These are phyloP conservation scores for Colletotrichum magnum DNA, from an alignment of 2,329 filamentous ascomycete genomes.

Conservation along the genomic window DNA sequence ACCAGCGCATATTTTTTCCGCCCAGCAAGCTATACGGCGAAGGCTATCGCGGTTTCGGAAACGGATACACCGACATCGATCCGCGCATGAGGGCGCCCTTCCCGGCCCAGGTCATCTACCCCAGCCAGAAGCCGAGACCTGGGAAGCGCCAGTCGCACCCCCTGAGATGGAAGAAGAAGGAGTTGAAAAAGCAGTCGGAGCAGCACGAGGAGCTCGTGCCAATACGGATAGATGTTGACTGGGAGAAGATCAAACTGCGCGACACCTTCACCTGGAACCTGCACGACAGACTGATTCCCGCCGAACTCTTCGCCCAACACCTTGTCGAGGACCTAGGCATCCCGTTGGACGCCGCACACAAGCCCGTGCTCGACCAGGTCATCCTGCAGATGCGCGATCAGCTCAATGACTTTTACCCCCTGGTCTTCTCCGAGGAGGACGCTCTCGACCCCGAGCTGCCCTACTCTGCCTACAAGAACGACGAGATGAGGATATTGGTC, in stretches of 20 bases:
- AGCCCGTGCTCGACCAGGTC: conserved; percentile 74
- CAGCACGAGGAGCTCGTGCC: conserved; percentile 93
- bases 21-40: conserved; percentile 73
- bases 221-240: conserved; percentile 91
- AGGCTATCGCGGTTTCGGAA: conserved; percentile 92
- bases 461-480: conserved; percentile 96
- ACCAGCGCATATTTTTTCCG: conserved; percentile 68
- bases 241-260: conserved; percentile 94
- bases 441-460: conserved; percentile 90
- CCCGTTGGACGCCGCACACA: conserved; percentile 70
- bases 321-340: conserved; percentile 92
- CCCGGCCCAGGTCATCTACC: conserved; percentile 75
- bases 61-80: conserved; percentile 80
- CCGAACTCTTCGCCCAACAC: conserved; percentile 88
- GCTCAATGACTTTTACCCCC: conserved; percentile 92
- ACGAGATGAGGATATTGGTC: conserved; percentile 96
- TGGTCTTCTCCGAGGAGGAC: conserved; percentile 91
- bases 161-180: conserved; percentile 82
- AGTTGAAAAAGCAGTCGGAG: conserved; percentile 88
- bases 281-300: conserved; percentile 86
- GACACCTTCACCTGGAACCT: conserved; percentile 99
- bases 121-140: conserved; percentile 79
- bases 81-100: conserved; percentile 37
- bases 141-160: conserved; percentile 82
- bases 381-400: conserved; percentile 86